Evolutionary conservation across 2,329 filamentous ascomycete species (phyloP).

Genomic region (Aspergillus ochraceoroseus): DNA sequence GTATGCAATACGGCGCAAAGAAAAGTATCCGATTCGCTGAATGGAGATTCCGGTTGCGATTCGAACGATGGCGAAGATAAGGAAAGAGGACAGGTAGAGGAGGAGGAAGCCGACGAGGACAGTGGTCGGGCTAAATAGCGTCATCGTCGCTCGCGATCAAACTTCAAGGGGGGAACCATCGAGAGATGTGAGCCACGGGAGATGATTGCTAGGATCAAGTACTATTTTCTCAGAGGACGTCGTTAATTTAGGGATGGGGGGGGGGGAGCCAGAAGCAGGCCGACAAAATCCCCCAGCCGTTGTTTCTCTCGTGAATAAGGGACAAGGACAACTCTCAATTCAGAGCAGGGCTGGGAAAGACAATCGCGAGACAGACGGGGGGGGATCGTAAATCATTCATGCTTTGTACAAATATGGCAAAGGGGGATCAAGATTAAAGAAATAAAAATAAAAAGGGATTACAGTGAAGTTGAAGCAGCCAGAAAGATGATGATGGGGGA

Average conservation of each 20-base stretch:
- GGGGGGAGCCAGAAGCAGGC: slow-evolving; percentile 1
- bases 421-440: not conserved
- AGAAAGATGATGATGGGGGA: not conserved
- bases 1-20: slow-evolving; percentile 83
- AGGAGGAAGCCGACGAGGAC: slow-evolving; percentile 79
- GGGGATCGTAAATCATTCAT: slow-evolving; percentile 20
- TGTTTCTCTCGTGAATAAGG: slow-evolving; percentile 5
- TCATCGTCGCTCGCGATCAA: slow-evolving; percentile 41
- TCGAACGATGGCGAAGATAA: slow-evolving; percentile 86
- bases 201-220: slow-evolving; percentile 3
- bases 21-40: slow-evolving; percentile 89
- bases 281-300: not conserved
- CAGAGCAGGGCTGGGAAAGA: slow-evolving; percentile 19
- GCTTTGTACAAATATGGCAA: slow-evolving; percentile 11
- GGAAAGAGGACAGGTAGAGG: slow-evolving; percentile 84
- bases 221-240: no score
- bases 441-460: not conserved
- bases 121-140: slow-evolving; percentile 63
- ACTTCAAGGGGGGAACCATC: slow-evolving; percentile 21
- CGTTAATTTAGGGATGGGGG: no score
- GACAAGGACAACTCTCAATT: slow-evolving; percentile 24
- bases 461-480: slow-evolving; percentile 2
- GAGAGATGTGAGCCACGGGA: slow-evolving; percentile 10
- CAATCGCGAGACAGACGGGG: slow-evolving; percentile 13
- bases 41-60: slow-evolving; percentile 93